Evolutionary conservation across 1,139 yeast species (phyloP).

Genomic region (Eremothecium cymbalariae): DNA sequence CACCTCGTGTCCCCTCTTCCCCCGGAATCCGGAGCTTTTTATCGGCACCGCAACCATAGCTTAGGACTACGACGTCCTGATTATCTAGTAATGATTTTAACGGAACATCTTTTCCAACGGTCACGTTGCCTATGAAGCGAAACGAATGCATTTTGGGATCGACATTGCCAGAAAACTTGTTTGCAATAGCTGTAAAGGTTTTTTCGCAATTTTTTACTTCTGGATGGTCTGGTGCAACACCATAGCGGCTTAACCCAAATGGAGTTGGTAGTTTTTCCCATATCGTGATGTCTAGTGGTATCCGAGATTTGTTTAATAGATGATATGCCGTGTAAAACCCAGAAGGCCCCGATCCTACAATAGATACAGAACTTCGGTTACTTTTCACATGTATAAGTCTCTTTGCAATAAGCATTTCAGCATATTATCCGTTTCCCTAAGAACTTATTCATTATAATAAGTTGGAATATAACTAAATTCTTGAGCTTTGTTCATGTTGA

Average conservation of each 20-base stretch:
- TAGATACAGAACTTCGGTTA: too few relatives aligned
- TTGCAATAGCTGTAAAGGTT: conserved; percentile 59
- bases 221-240: conserved; percentile 99
- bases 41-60: conserved; percentile 77
- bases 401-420: too few relatives aligned
- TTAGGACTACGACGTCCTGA: conserved; percentile 67
- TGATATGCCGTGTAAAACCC: conserved; percentile 88
- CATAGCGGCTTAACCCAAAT: conserved; percentile 81
- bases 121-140: conserved; percentile 67
- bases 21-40: conserved; percentile 54
- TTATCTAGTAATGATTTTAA: conserved; percentile 42
- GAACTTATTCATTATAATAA: too few relatives aligned
- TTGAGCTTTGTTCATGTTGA: too few relatives aligned
- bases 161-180: conserved; percentile 16
- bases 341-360: conserved; percentile 95
- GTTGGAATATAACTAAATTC: too few relatives aligned
- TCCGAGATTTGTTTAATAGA: conserved; percentile 45
- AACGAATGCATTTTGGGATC: conserved; percentile 34
- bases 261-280: conserved; percentile 86
- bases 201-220: conserved; percentile 90
- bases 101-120: conserved; percentile 52
- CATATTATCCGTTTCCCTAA: too few relatives aligned
- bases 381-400: too few relatives aligned
- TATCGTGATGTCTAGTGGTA: conserved; percentile 48
- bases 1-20: conserved; percentile 47